phyloP scores from a whole-genome alignment of 805 yeast genomes.

The Kurtzmaniella cleridarum region DNA sequence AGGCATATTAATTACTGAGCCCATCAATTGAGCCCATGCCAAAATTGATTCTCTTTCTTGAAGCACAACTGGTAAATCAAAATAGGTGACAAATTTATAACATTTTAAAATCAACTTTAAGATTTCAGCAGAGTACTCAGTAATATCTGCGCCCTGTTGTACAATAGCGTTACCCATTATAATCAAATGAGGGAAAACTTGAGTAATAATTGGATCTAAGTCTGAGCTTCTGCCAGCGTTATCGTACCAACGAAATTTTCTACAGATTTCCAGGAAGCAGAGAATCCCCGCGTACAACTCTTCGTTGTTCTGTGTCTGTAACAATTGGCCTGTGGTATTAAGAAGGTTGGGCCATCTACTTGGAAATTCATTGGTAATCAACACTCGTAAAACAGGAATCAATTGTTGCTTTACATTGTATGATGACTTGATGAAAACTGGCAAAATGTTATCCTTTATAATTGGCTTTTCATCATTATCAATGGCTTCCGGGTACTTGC shows the following conservation, averaged over 20 bases:
- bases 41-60: slow-evolving; percentile 45
- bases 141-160: slow-evolving; percentile 16
- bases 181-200: slow-evolving; percentile 62
- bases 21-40: slow-evolving; percentile 76
- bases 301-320: slow-evolving; percentile 52
- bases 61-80: slow-evolving; percentile 62
- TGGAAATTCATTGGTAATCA: slow-evolving; percentile 30
- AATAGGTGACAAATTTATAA: slow-evolving; percentile 71
- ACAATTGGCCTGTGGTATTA: slow-evolving; percentile 24
- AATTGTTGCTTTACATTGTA: slow-evolving; percentile 34
- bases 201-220: slow-evolving; percentile 42
- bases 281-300: slow-evolving; percentile 60
- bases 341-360: slow-evolving; percentile 33
- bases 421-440: slow-evolving; percentile 45
- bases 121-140: slow-evolving; percentile 57
- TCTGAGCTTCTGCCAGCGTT: slow-evolving; percentile 38
- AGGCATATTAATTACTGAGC: slow-evolving; percentile 54
- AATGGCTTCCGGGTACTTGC: slow-evolving; percentile 29
- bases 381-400: slow-evolving; percentile 28
- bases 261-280: slow-evolving; percentile 63
- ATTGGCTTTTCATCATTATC: slow-evolving; percentile 70
- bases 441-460: slow-evolving; percentile 63
- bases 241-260: slow-evolving; percentile 66
- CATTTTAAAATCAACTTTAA: slow-evolving; percentile 67
- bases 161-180: slow-evolving; percentile 54